Conservation (phyloP, 176 grass and related monocot species). For the Carex parvula region DNA sequence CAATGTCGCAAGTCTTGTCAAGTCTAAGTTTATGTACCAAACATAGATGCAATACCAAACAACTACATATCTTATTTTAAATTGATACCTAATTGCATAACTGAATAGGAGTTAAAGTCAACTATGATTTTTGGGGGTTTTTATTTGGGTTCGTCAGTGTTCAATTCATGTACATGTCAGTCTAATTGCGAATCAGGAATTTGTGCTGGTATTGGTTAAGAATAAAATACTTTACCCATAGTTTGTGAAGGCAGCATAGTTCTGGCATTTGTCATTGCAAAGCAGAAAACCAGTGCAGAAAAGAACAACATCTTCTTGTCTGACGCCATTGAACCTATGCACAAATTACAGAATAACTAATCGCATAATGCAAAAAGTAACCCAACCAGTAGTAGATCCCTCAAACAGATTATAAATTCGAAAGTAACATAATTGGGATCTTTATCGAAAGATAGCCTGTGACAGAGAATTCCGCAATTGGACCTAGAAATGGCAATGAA, state of each 20-base stretch:
- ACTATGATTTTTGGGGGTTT: not conserved
- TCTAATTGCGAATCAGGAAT: constrained; percentile 4
- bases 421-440: not conserved
- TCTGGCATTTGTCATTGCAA: not conserved
- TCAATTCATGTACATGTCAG: not conserved
- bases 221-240: constrained; percentile 32
- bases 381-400: not conserved
- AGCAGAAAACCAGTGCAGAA: constrained; percentile 21
- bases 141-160: not conserved
- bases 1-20: not conserved
- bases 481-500: not conserved
- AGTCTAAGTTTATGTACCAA: not conserved
- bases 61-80: not conserved
- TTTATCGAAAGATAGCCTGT: too few relatives aligned
- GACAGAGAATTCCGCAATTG: not conserved
- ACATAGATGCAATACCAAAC: not conserved
- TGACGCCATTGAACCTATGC: constrained; percentile 38
- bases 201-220: not conserved
- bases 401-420: not conserved
- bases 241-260: constrained; percentile 29
- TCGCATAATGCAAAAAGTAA: not conserved
- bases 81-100: not conserved
- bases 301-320: constrained; percentile 6
- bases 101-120: not conserved
- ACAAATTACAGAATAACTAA: not conserved